A percentile compares a stretch with the other conserved stretches of the same genome.
Evolutionary conservation across 306 rosid genomes (phyloP).

Genomic region (Sophora flavescens): DNA sequence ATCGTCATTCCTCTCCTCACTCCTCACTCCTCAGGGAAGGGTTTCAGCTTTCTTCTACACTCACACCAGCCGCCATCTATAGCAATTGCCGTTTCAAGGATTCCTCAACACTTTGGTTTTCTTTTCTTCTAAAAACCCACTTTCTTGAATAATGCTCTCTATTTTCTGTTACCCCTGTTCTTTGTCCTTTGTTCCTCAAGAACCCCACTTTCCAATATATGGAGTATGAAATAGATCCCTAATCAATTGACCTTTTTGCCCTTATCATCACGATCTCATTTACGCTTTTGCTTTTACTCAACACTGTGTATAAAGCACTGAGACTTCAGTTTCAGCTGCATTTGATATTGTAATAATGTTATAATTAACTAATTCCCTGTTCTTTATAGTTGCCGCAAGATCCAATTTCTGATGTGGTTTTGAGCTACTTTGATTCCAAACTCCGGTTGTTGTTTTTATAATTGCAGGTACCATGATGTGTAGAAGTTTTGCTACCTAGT

Average conservation of each 20-base stretch:
- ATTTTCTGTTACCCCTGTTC: too few relatives aligned
- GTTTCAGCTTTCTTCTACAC: too few relatives aligned
- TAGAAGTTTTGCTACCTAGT: slow-evolving; percentile 8
- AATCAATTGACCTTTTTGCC: too few relatives aligned
- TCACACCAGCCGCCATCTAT: too few relatives aligned
- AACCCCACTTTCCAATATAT: too few relatives aligned
- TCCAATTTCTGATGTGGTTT: neutral
- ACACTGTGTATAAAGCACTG: too few relatives aligned
- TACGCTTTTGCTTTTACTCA: too few relatives aligned
- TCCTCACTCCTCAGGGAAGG: neutral
- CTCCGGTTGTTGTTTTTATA: slow-evolving; percentile 9
- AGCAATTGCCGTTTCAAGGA: neutral
- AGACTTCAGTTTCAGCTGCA: neutral
- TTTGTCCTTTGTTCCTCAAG: too few relatives aligned
- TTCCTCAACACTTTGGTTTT: neutral
- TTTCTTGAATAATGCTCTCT: neutral
- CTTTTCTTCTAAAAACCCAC: neutral
- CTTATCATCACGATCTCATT: too few relatives aligned
- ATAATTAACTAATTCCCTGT: neutral
- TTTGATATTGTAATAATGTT: neutral
- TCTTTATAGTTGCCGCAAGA: slow-evolving; percentile 13
- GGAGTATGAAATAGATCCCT: neutral
- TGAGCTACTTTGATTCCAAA: neutral
- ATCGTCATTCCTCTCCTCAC: neutral
- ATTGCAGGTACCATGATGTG: slow-evolving; percentile 50